Evolutionary conservation across 306 rosid genomes (phyloP).

Genomic region (Prunus mira): DNA sequence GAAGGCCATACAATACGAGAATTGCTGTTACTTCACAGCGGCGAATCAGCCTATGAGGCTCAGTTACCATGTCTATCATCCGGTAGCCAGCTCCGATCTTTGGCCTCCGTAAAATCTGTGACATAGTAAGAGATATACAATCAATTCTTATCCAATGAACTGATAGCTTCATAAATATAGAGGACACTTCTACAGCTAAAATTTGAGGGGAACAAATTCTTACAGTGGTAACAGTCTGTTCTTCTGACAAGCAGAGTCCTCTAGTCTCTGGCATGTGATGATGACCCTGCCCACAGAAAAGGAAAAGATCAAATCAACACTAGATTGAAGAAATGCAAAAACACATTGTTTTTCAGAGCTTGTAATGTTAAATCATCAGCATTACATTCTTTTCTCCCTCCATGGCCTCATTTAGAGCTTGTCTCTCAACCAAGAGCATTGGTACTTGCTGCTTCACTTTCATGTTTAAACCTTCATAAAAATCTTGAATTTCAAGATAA

Average conservation of each 20-base stretch:
- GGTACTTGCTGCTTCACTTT: slow-evolving; percentile 97
- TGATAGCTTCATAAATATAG: background rate
- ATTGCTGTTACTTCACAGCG: slow-evolving; percentile 94
- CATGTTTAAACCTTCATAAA: slow-evolving; percentile 91
- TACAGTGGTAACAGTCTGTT: slow-evolving; percentile 89
- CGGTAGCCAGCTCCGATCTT: slow-evolving; percentile 74
- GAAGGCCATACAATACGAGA: slow-evolving; percentile 93
- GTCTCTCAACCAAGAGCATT: slow-evolving; percentile 99
- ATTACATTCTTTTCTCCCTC: slow-evolving; percentile 92
- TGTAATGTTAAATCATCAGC: background rate
- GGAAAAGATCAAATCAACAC: slow-evolving; percentile 6
- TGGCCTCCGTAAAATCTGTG: slow-evolving; percentile 81
- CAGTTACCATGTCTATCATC: slow-evolving; percentile 81
- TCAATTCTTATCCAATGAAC: slow-evolving; percentile 6
- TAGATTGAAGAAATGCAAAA: background rate
- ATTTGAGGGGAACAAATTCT: slow-evolving; percentile 23
- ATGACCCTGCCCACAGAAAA: slow-evolving; percentile 65
- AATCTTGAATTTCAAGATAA: slow-evolving; percentile 94
- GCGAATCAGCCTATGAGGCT: slow-evolving; percentile 76
- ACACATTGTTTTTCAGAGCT: background rate
- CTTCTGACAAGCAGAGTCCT: slow-evolving; percentile 98
- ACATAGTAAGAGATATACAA: slow-evolving; percentile 2
- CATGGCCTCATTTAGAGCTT: slow-evolving; percentile 97
- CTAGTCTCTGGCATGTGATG: slow-evolving; percentile 96
- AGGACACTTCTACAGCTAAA: background rate